A percentile compares a stretch with the other conserved stretches of the same genome.
Evolutionary conservation across 306 rosid genomes (phyloP).

Genomic region (Inga oerstediana): DNA sequence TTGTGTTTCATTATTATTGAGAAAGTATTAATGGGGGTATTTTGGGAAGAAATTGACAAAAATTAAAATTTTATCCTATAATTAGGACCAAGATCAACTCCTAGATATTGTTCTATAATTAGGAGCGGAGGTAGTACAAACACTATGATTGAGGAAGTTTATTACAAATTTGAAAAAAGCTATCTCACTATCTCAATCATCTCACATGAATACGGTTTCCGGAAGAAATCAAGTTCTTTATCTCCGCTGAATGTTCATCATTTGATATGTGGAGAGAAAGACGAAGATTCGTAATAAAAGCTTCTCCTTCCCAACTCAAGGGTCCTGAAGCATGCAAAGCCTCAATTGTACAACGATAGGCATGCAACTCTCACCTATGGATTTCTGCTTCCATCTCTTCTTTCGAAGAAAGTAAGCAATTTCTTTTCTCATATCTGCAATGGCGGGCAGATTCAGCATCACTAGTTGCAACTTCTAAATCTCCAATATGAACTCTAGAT

Average conservation of each 20-base stretch:
- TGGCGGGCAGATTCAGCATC: conserved; percentile 73
- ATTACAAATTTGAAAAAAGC: conserved; percentile 28
- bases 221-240: conserved; percentile 82
- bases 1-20: no score
- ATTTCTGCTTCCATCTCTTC: conserved; percentile 70
- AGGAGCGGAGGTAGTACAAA: no score
- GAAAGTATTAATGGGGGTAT: no score
- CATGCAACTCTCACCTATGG: conserved; percentile 93
- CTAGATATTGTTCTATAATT: no score
- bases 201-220: conserved; percentile 64
- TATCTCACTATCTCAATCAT: conserved; percentile 58
- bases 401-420: conserved; percentile 47
- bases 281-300: conserved; percentile 90
- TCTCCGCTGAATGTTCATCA: conserved; percentile 87
- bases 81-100: no score
- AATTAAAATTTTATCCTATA: no score
- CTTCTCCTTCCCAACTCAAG: conserved; percentile 95
- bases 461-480: conserved; percentile 48
- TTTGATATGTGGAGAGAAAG: conserved; percentile 91
- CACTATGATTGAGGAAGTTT: conserved; percentile 51
- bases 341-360: conserved; percentile 92
- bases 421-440: conserved; percentile 50
- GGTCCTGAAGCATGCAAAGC: conserved; percentile 96
- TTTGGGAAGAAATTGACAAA: no score
- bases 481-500: conserved; percentile 59